Evolutionary conservation across 106 monocot species (phyloP), one percentile per base, ranked within the genome.

Genomic region (Agapanthus africanus): DNA sequence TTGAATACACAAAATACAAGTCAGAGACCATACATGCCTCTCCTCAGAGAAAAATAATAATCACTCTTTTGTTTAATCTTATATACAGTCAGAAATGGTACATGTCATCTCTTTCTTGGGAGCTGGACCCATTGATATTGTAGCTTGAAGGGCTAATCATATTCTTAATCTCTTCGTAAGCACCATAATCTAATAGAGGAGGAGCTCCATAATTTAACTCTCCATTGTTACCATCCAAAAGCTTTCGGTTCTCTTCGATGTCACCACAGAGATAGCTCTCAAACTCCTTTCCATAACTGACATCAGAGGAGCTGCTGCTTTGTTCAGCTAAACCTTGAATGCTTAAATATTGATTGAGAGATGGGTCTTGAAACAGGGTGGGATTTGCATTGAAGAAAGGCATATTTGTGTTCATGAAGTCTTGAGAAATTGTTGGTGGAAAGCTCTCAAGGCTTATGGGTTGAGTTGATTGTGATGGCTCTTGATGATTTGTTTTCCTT

Each of bases 241-340:
- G 59, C 59, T 14, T n/a, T n/a, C n/a, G 59, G 26, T 59, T 59
- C 59, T 30, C 59, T 1, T 59, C 28, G 26, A 22, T 27, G 11
- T 21, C 59, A 59, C 21, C 21, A 30, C 11, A 6, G 23, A 59
- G 28, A 30, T 26, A 59, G 26, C 59, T 30, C 59, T 59, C 59
- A 59, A 59, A 59, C 13, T 47, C 46, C 19, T 47, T 47, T 47
- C 46, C 46, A 47, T 47, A 47, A 30, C 59, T 59, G 26, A 59
- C 22, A 16, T 64, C 63, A 37, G 63, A 37, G 16, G 63, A 64
- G 63, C 63, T 64, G 63, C 63, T 36, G 37, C 26, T 42, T 36
- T 66, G 66, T 36, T 22, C 27, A 14, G 31, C 15, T n/a, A n/a
- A n/a, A n/a, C n/a, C n/a, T n/a, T n/a, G n/a, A n/a, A n/a, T n/a